These are phyloP conservation scores for Bocquillonia castaneifolia DNA, from an alignment of 441 rosid species.

Conservation along the genomic window DNA sequence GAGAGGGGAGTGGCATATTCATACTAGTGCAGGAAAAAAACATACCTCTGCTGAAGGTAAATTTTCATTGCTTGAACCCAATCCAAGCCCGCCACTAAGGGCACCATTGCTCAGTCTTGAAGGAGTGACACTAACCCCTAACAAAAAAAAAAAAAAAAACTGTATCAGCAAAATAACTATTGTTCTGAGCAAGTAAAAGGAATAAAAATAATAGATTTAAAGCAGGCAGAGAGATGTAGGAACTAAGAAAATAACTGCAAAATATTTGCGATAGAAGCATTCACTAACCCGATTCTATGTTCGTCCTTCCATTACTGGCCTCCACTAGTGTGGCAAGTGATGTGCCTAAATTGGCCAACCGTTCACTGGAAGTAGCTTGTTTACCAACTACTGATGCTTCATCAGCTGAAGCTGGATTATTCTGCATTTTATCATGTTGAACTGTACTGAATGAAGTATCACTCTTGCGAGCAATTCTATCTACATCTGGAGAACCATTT, in stretches of 20 bases:
- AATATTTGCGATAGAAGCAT: slow-evolving; percentile 13
- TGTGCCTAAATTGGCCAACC: slow-evolving; percentile 36
- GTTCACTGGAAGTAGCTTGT: slow-evolving; percentile 49
- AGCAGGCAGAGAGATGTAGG: neutral
- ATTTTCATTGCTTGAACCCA: slow-evolving; percentile 48
- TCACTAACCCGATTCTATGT: slow-evolving; percentile 53
- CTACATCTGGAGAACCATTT: slow-evolving; percentile 47
- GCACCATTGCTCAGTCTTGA: slow-evolving; percentile 47
- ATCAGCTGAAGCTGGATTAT: slow-evolving; percentile 42
- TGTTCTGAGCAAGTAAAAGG: slow-evolving; percentile 9
- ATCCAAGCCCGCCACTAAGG: slow-evolving; percentile 43
- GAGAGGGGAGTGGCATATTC: neutral
- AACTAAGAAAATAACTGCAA: slow-evolving; percentile 8
- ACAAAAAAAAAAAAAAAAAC: slow-evolving; percentile 32
- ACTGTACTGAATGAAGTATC: slow-evolving; percentile 34
- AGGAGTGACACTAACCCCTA: slow-evolving; percentile 53
- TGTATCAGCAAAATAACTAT: slow-evolving; percentile 30
- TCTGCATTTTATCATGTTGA: slow-evolving; percentile 47
- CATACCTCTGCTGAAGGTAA: slow-evolving; percentile 51
- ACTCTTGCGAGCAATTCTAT: slow-evolving; percentile 38
- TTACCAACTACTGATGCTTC: slow-evolving; percentile 46
- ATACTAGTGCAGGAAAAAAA: slow-evolving; percentile 4
- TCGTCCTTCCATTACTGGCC: slow-evolving; percentile 60
- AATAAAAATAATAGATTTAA: slow-evolving; percentile 17
- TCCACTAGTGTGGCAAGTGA: slow-evolving; percentile 43